Conservation (phyloP, 2,329 filamentous ascomycete genomes). For the Ophiocordyceps robertsii region DNA sequence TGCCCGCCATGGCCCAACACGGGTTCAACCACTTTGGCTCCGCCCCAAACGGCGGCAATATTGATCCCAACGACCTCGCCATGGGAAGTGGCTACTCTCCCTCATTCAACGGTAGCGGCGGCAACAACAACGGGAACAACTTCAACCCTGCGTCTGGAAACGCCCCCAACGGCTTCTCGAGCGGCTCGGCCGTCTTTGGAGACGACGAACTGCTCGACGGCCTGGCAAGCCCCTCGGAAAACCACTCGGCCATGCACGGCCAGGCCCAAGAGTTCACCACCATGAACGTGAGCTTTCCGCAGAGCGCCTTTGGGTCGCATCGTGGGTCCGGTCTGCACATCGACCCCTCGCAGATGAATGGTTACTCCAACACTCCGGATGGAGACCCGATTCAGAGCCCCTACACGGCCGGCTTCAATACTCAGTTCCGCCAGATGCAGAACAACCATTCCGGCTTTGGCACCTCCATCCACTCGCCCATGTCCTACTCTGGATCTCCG, state of each 20-base stretch:
- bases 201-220: slow-evolving; percentile 82
- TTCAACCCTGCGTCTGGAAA: slow-evolving; percentile 45
- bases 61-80: slow-evolving; percentile 77
- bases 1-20: slow-evolving; percentile 38
- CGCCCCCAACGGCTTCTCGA: slow-evolving; percentile 59
- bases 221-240: slow-evolving; percentile 42
- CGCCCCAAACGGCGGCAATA: slow-evolving; percentile 40
- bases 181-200: slow-evolving; percentile 64
- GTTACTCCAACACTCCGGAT: slow-evolving; percentile 85
- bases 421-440: slow-evolving; percentile 62
- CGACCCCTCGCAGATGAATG: slow-evolving; percentile 57
- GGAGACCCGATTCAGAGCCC: slow-evolving; percentile 86
- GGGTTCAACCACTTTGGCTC: slow-evolving; percentile 42
- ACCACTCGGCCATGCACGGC: slow-evolving; percentile 34
- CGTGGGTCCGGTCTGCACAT: slow-evolving; percentile 45
- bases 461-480: slow-evolving; percentile 30
- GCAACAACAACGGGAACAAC: slow-evolving; percentile 32
- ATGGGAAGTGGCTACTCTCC: slow-evolving; percentile 50
- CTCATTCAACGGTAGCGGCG: slow-evolving; percentile 38
- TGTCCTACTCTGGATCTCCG: slow-evolving; percentile 25
- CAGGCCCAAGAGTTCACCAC: slow-evolving; percentile 43
- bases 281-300: slow-evolving; percentile 44
- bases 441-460: slow-evolving; percentile 39
- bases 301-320: slow-evolving; percentile 39
- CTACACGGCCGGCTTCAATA: slow-evolving; percentile 67